Percentiles rank a stretch among this genome's conserved stretches.
phyloP scores from a whole-genome alignment of 768 basidiomycete species.

The Trametes cingulata region DNA sequence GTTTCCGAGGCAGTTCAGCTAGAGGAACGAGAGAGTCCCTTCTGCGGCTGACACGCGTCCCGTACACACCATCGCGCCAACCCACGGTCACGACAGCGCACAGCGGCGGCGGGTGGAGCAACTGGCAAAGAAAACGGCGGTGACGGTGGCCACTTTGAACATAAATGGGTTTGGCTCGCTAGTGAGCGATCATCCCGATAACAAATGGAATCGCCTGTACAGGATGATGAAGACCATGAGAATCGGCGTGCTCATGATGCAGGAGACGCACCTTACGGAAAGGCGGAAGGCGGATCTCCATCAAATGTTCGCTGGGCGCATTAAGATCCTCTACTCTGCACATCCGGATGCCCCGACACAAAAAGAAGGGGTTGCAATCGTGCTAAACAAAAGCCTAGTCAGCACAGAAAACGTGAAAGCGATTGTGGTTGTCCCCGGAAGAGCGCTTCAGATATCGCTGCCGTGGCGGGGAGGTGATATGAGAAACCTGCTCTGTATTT shows the following conservation, averaged over 20 bases:
- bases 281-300: not conserved
- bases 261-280: slow-evolving; percentile 15
- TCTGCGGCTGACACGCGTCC: no score
- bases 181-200: not conserved
- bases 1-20: no score
- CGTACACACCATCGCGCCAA: no score
- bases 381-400: no score
- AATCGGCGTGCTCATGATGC: slow-evolving; percentile 2
- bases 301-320: not conserved
- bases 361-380: no score
- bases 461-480: no score
- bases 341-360: no score
- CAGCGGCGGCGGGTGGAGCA: not conserved
- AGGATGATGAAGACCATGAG: slow-evolving; percentile 1
- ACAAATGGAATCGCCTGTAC: slow-evolving; percentile 6
- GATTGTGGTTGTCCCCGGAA: not conserved
- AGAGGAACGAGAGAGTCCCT: no score
- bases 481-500: no score
- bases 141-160: slow-evolving; percentile 24
- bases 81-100: no score
- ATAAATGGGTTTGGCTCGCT: slow-evolving; percentile 7
- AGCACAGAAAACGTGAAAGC: not conserved
- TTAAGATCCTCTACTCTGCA: not conserved
- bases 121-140: not conserved
- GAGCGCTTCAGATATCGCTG: not conserved